Percentiles rank a stretch among this genome's conserved stretches.
Evolutionary conservation across 208 protist genomes (phyloP).

Genomic region (Wallacemonas sp.): DNA sequence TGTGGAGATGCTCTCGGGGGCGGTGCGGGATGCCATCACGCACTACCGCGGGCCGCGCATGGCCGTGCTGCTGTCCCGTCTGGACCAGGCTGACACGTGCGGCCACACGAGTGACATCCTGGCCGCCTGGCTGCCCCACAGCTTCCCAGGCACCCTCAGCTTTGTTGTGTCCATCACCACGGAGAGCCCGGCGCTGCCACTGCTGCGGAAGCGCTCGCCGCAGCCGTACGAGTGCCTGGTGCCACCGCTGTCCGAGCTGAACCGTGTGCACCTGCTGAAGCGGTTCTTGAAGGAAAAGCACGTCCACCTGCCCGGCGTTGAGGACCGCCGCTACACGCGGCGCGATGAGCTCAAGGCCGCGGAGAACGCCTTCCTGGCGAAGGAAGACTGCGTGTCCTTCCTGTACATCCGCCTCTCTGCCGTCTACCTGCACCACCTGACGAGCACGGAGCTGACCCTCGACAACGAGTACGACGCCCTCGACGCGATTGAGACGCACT

Average conservation of each 20-base stretch:
- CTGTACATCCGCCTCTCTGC: conserved; percentile 59
- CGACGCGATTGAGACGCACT: conserved; percentile 39
- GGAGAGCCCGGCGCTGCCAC: conserved; percentile 60
- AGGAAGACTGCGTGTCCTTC: conserved; percentile 53
- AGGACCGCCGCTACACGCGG: not conserved
- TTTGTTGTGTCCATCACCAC: conserved; percentile 70
- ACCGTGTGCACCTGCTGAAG: conserved; percentile 49
- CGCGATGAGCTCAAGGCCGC: conserved; percentile 35
- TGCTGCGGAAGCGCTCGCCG: conserved; percentile 65
- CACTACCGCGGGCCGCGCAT: conserved; percentile 56
- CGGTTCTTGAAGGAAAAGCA: conserved; percentile 23
- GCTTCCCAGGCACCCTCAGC: conserved; percentile 50
- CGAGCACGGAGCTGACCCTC: conserved; percentile 17
- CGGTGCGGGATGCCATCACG: conserved; percentile 47
- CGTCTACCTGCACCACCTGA: conserved; percentile 46
- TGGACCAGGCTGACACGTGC: conserved; percentile 63
- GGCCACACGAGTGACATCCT: conserved; percentile 37
- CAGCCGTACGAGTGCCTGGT: conserved; percentile 84
- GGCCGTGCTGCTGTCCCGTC: conserved; percentile 50
- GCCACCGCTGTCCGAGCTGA: conserved; percentile 48
- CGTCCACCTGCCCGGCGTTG: conserved; percentile 44
- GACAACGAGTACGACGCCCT: conserved; percentile 45
- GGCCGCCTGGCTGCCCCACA: conserved; percentile 73
- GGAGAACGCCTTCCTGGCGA: conserved; percentile 70
- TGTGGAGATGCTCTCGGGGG: conserved; percentile 37